Evolutionary conservation across 2,329 filamentous ascomycete genomes (phyloP), one percentile per base, ranked within the genome.

Genomic region (Nemania abortiva): DNA sequence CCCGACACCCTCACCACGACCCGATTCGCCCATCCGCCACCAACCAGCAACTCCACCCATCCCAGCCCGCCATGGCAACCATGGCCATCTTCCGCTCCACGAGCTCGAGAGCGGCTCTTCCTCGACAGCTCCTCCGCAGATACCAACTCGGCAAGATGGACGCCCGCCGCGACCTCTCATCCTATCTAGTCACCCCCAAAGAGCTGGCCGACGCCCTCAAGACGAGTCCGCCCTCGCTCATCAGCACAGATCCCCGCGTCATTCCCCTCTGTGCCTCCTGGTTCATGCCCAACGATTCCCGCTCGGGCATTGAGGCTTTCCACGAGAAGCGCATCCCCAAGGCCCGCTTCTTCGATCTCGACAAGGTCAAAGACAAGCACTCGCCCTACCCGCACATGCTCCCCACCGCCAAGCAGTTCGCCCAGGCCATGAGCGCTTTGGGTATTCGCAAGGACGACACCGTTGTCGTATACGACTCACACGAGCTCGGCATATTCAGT

Each of bases 321-420:
- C 88, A 90, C 73, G 88, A 93, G 78, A 89, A 90, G 78, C 93
- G 94, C 76, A 96, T 99, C 72, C 95, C 95, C 24, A 90, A 91
- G 77, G 92, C 96, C 1, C 92, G 94, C 37, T 99, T 98, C 88
- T 99, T 99, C 81, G 95, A 99, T 81, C 87, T 99, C 63, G 96
- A 99, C 82, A 93, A 90, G 76, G 88, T 97, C 78, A 94, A 96
- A 77, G 95, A 99, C 81, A 90, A 90, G 73, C 89, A 90, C 74
- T 97, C 92, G 64, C 92, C 93, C 1, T 98, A 97, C 79, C 95
- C 96, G 7, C 96, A 99, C 80, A 99, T 99, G 96, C 89, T 99
- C 2, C 96, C 96, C 2, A 91, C 88, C 7, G 86, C 92, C 45
- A 90, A 92, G 76, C 87, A 89, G 60, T 98, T 99, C 78, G 92